Conservation (phyloP, 164 flowering plant species). For the Cinnamomum micranthum region DNA sequence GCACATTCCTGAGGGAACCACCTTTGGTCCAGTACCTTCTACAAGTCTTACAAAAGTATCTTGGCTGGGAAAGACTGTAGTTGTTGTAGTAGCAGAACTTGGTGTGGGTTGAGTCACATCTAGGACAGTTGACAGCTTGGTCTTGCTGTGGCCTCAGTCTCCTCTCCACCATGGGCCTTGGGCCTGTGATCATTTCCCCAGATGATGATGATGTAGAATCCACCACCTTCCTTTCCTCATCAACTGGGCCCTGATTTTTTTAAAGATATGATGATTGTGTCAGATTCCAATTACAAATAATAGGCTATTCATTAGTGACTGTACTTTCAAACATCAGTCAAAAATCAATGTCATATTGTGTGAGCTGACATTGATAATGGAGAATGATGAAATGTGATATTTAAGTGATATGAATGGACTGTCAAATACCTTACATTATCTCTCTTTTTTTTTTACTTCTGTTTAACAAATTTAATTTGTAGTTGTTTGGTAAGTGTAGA, state of each 20-base stretch:
- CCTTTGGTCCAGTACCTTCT: conserved; percentile 88
- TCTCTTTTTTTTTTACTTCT: not conserved
- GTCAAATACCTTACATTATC: not conserved
- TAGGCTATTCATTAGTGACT: not conserved
- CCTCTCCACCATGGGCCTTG: conserved; percentile 47
- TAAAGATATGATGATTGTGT: not conserved
- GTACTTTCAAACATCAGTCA: conserved; percentile 1
- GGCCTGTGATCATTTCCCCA: conserved; percentile 50
- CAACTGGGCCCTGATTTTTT: conserved; percentile 21
- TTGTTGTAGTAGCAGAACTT: conserved; percentile 88
- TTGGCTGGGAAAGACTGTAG: conserved; percentile 78
- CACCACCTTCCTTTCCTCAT: conserved; percentile 45
- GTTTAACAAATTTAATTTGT: not conserved
- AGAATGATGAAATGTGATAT: not conserved
- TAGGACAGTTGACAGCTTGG: conserved; percentile 65
- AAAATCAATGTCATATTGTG: not conserved
- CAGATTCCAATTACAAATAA: not conserved
- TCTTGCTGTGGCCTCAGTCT: conserved; percentile 67
- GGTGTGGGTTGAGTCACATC: conserved; percentile 79
- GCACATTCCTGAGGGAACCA: conserved; percentile 71
- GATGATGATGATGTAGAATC: conserved; percentile 45
- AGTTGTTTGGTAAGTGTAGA: not conserved
- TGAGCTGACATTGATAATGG: not conserved
- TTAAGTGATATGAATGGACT: not conserved
- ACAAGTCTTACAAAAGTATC: conserved; percentile 84